These are phyloP conservation scores for Ormosia semicastrata DNA, from an alignment of 306 rosid species.

Conservation along the genomic window DNA sequence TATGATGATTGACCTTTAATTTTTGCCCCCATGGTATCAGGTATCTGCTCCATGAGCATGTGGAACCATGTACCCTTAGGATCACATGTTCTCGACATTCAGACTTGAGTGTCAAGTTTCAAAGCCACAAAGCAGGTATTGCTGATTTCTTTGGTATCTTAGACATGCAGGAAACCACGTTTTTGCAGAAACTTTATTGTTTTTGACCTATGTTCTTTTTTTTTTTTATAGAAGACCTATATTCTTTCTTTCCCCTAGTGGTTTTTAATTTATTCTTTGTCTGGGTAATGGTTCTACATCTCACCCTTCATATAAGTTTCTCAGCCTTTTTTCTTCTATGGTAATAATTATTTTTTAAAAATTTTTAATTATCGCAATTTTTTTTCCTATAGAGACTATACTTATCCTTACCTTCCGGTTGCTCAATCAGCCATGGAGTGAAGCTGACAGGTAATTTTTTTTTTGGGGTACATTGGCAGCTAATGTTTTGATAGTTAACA, in stretches of 20 bases:
- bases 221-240: background rate
- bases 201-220: background rate
- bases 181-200: background rate
- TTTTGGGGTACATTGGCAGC: no score
- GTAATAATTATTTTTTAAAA: background rate
- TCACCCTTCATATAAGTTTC: background rate
- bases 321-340: background rate
- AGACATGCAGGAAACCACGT: background rate
- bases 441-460: no score
- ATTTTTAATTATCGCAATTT: conserved; percentile 11
- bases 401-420: conserved; percentile 98
- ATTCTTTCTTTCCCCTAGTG: background rate
- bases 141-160: background rate
- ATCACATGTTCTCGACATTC: conserved; percentile 96
- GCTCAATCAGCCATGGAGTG: conserved; percentile 79
- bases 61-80: conserved; percentile 86
- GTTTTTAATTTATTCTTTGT: background rate
- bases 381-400: conserved; percentile 81
- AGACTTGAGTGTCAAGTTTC: conserved; percentile 96
- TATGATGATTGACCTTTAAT: conserved; percentile 6
- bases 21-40: conserved; percentile 35
- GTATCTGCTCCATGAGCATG: conserved; percentile 82
- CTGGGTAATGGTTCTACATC: background rate
- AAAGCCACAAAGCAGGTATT: conserved; percentile 96
- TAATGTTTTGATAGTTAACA: no score